These are phyloP conservation scores for Calvatia gigantea DNA, from an alignment of 768 basidiomycete genomes.

Conservation along the genomic window DNA sequence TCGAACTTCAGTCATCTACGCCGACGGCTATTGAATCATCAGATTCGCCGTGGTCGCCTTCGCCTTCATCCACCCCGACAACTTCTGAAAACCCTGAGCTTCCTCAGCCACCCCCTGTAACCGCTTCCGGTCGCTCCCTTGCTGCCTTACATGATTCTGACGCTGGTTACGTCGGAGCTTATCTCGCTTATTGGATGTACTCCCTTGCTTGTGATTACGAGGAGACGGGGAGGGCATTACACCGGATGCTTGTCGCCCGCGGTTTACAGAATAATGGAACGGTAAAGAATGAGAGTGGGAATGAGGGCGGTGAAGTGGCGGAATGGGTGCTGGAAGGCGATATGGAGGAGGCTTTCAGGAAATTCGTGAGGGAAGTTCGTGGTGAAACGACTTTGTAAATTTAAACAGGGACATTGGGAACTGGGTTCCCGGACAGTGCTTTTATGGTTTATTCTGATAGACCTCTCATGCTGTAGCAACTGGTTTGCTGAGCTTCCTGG, in stretches of 20 bases:
- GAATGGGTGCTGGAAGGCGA: conserved; percentile 18
- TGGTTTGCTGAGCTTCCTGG: background rate
- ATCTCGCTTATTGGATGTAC: conserved; percentile 42
- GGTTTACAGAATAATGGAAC: background rate
- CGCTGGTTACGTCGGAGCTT: conserved; percentile 38
- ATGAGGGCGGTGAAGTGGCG: background rate
- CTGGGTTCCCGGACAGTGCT: too few species aligned
- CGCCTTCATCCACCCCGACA: conserved; percentile 1
- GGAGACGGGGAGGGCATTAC: conserved; percentile 35
- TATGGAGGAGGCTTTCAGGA: conserved; percentile 27
- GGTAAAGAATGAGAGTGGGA: background rate
- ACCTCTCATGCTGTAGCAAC: background rate
- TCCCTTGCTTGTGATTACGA: conserved; percentile 40
- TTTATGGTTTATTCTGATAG: background rate
- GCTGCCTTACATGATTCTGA: conserved; percentile 38
- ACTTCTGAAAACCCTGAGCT: conserved; percentile 2
- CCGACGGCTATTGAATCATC: conserved; percentile 8
- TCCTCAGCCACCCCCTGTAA: conserved; percentile 10
- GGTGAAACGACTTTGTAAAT: background rate
- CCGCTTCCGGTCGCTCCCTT: conserved; percentile 31
- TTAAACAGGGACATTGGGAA: too few species aligned
- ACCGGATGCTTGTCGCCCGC: conserved; percentile 25
- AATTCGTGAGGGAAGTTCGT: conserved; percentile 23
- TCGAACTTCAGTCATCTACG: conserved; percentile 11
- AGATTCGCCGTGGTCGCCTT: conserved; percentile 1